Evolutionary conservation across 306 rosid genomes (phyloP).

Genomic region (Castanea mollissima): DNA sequence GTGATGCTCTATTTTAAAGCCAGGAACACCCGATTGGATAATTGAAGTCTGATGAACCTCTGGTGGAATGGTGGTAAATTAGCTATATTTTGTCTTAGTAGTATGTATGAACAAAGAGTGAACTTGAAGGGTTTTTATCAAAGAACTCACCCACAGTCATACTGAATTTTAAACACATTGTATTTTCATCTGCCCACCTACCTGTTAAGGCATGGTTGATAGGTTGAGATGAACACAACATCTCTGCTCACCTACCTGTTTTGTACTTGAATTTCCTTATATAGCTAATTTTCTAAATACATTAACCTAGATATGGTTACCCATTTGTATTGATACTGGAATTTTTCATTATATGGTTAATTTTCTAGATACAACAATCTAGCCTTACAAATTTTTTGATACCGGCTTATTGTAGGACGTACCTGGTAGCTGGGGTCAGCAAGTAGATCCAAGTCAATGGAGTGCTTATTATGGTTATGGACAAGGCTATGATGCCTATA

Average conservation of each 20-base stretch:
- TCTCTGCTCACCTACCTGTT: neutral
- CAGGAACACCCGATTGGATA: neutral
- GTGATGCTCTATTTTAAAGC: neutral
- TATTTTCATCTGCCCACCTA: neutral
- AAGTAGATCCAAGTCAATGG: conserved; percentile 81
- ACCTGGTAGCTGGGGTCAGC: conserved; percentile 70
- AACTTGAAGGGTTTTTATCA: neutral
- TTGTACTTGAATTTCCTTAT: neutral
- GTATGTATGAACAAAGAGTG: neutral
- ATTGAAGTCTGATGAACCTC: neutral
- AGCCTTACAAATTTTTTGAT: conserved; percentile 12
- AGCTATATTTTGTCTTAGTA: neutral
- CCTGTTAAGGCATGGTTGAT: neutral
- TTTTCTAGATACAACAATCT: neutral
- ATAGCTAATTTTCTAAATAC: neutral
- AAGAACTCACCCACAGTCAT: neutral
- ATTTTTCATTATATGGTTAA: neutral
- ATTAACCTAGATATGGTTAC: neutral
- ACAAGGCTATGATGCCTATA: conserved; percentile 83
- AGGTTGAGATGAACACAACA: neutral
- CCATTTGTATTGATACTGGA: neutral
- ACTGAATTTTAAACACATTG: neutral
- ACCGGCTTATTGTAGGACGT: conserved; percentile 46
- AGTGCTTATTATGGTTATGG: conserved; percentile 80
- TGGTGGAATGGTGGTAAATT: neutral